Conservation (phyloP, 345 rosid species). For the Dipteronia sinensis region DNA sequence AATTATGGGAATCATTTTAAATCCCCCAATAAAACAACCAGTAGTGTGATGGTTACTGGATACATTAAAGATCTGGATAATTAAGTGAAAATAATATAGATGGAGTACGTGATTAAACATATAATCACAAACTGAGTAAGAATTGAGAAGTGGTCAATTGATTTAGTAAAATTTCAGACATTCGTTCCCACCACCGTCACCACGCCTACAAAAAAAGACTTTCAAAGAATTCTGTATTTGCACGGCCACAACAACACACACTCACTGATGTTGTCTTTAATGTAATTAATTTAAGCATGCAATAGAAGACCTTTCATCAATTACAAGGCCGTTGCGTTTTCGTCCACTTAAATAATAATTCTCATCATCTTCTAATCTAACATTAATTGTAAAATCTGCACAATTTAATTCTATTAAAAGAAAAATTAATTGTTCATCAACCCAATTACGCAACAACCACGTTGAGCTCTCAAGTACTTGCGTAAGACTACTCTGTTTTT, state of each 20-base stretch:
- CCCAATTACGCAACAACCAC: neutral
- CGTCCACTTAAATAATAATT: neutral
- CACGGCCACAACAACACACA: neutral
- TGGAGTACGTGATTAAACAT: neutral
- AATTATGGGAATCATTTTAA: too few species aligned
- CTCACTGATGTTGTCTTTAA: neutral
- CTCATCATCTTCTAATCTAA: too few species aligned
- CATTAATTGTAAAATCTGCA: neutral
- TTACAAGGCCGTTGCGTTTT: neutral
- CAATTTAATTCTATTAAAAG: neutral
- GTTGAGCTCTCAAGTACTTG: neutral
- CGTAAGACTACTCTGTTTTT: conserved; percentile 11
- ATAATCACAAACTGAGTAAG: too few species aligned
- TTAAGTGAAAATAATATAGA: too few species aligned
- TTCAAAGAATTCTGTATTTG: neutral
- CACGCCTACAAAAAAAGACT: too few species aligned
- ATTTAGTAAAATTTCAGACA: neutral
- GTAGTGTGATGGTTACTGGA: too few species aligned
- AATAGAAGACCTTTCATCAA: neutral
- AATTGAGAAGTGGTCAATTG: neutral
- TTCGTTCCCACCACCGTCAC: neutral
- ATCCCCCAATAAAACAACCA: too few species aligned
- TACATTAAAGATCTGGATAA: neutral
- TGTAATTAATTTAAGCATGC: neutral
- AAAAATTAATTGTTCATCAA: too few species aligned